Conservation (phyloP, 2,329 filamentous ascomycete species). For the Didymella sp. region DNA sequence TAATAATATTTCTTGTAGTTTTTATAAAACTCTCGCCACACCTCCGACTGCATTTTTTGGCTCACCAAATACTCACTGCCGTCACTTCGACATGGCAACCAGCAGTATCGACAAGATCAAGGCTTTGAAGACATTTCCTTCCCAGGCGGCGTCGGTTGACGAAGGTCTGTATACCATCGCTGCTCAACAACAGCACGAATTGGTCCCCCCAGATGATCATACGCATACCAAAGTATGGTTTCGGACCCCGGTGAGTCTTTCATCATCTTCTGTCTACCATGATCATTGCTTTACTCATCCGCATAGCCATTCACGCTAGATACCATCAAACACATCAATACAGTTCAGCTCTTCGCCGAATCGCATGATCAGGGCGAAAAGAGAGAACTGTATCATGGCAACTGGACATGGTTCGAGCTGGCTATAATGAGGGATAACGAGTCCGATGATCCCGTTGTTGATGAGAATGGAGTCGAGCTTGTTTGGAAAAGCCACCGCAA, state of each 20-base stretch:
- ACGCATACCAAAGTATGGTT: background rate
- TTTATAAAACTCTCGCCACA: background rate
- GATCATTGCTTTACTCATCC: no score
- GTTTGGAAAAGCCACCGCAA: slow-evolving; percentile 5
- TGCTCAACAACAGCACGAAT: background rate
- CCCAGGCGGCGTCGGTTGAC: background rate
- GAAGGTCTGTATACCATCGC: background rate
- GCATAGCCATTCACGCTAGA: background rate
- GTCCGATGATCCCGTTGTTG: no score
- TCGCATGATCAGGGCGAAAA: background rate
- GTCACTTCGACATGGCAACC: background rate
- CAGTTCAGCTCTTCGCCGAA: background rate
- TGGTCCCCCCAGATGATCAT: background rate
- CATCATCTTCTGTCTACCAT: no score
- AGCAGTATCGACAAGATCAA: background rate
- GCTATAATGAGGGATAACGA: no score
- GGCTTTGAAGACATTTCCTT: background rate
- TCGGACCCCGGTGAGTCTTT: background rate
- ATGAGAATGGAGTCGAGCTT: background rate
- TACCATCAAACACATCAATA: background rate
- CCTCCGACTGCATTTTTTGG: background rate
- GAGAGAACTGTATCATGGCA: background rate
- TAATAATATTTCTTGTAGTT: background rate
- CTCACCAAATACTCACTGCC: background rate
- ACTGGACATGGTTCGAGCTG: slow-evolving; percentile 6